Conservation (phyloP, 371 early-diverging fungal genomes). For the Saksenaea vasiformis region DNA sequence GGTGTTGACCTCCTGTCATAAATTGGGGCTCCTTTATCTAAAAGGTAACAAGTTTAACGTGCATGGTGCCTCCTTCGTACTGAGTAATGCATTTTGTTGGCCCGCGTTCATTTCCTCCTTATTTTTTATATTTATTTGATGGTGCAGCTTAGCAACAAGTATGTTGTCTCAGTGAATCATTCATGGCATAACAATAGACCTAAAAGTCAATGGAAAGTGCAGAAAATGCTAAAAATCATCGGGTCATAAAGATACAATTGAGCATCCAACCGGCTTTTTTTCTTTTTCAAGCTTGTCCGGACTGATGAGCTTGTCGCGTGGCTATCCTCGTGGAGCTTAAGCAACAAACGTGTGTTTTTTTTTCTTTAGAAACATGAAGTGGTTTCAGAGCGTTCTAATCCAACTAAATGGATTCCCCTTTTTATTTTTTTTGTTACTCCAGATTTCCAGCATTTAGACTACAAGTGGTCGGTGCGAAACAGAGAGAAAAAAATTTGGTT, state of each 20-base stretch:
- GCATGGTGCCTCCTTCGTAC: not conserved
- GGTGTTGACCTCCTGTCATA: slow-evolving; percentile 2
- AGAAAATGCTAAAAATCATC: too few relatives aligned
- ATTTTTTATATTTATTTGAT: not conserved
- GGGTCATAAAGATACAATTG: too few relatives aligned
- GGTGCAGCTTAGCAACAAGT: not conserved
- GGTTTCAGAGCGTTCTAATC: not conserved
- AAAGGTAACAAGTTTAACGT: not conserved
- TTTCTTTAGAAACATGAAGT: not conserved
- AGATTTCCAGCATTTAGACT: not conserved
- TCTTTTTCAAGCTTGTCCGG: not conserved
- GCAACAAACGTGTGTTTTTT: not conserved
- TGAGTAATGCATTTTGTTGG: not conserved
- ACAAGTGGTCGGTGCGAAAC: slow-evolving; percentile 1
- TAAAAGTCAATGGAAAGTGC: too few relatives aligned
- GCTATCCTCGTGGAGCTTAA: not conserved
- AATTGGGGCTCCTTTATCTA: not conserved
- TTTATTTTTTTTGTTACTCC: not conserved
- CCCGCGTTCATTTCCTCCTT: slow-evolving; percentile 6
- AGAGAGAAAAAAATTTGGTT: not conserved
- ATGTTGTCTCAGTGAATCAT: not conserved
- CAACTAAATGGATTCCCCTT: not conserved
- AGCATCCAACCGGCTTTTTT: too few relatives aligned
- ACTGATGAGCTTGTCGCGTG: not conserved
- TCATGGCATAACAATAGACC: too few relatives aligned